A percentile compares a stretch with the other conserved stretches of the same genome.
These are phyloP conservation scores for Chaetomiaceae sp. DNA, from an alignment of 2,329 filamentous ascomycete genomes.

Conservation along the genomic window DNA sequence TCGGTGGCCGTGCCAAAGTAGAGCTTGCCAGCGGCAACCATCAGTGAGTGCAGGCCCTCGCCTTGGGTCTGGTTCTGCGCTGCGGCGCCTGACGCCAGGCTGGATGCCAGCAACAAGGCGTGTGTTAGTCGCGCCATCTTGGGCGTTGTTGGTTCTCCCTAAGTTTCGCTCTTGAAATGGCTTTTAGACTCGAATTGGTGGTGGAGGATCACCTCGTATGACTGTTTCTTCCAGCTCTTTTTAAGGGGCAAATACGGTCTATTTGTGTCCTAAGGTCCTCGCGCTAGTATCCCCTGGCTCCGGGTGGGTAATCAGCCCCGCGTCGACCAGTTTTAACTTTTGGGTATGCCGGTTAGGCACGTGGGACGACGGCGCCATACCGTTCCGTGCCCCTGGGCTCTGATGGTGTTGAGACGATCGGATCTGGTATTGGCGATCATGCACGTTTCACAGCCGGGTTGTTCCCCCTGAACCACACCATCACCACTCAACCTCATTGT, in stretches of 20 bases:
- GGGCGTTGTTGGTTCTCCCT: not conserved
- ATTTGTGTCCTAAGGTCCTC: not conserved
- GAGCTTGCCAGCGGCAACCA: conserved; percentile 43
- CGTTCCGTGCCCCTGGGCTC: not conserved
- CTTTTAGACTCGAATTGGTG: too few species aligned
- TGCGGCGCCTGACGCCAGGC: conserved; percentile 16
- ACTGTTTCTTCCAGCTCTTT: too few species aligned
- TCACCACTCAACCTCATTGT: not conserved
- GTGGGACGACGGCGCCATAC: not conserved
- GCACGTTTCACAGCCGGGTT: conserved; percentile 2
- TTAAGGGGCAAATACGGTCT: not conserved
- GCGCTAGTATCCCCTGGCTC: not conserved
- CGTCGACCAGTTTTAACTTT: not conserved
- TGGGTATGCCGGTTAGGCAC: not conserved
- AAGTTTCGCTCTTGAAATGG: too few species aligned
- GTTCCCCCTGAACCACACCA: conserved; percentile 5
- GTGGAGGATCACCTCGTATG: too few species aligned
- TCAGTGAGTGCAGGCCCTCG: conserved; percentile 40
- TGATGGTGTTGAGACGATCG: not conserved
- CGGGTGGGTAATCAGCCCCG: not conserved
- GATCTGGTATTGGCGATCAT: conserved; percentile 5
- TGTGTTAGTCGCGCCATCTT: conserved; percentile 6
- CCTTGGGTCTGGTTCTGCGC: conserved; percentile 8
- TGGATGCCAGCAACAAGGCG: not conserved
- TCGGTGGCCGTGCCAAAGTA: conserved; percentile 59